These are phyloP conservation scores for Neocallimastix lanati DNA, from an alignment of 192 early-diverging fungal genomes.

Conservation along the genomic window DNA sequence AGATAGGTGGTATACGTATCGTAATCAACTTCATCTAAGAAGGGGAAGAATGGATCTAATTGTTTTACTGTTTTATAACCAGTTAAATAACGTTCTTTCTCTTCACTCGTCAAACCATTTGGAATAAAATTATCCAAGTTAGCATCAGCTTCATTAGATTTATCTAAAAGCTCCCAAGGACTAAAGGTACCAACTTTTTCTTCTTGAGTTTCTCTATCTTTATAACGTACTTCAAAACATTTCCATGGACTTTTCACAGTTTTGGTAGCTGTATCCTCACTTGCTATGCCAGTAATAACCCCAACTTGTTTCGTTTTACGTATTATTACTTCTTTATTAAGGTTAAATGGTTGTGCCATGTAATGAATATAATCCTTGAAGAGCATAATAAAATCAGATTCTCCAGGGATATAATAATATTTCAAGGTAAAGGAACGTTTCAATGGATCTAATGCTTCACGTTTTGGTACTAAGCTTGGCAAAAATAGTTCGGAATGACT, in stretches of 20 bases:
- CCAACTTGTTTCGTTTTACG: not conserved
- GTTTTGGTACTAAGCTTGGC: not conserved
- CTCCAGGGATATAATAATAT: not conserved
- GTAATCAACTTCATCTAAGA: constrained; percentile 42
- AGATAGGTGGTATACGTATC: constrained; percentile 42
- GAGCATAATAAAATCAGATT: not conserved
- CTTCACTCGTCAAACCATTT: constrained; percentile 6
- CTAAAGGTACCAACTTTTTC: constrained; percentile 4
- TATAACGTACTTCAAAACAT: not conserved
- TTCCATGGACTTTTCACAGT: not conserved
- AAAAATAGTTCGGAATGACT: not conserved
- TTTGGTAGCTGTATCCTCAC: not conserved
- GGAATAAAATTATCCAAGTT: not conserved
- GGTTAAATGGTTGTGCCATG: not conserved
- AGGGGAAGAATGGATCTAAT: constrained; percentile 24
- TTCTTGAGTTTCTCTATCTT: not conserved
- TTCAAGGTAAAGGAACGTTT: not conserved
- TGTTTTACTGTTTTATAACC: constrained; percentile 18
- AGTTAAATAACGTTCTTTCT: constrained; percentile 14
- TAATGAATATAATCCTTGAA: not conserved
- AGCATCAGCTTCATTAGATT: constrained; percentile 8
- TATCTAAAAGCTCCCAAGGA: constrained; percentile 23
- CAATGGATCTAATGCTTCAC: not conserved
- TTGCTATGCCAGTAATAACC: not conserved
- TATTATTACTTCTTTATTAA: not conserved